phyloP scores from a whole-genome alignment of 768 basidiomycete genomes.

The Suillus luteus region DNA sequence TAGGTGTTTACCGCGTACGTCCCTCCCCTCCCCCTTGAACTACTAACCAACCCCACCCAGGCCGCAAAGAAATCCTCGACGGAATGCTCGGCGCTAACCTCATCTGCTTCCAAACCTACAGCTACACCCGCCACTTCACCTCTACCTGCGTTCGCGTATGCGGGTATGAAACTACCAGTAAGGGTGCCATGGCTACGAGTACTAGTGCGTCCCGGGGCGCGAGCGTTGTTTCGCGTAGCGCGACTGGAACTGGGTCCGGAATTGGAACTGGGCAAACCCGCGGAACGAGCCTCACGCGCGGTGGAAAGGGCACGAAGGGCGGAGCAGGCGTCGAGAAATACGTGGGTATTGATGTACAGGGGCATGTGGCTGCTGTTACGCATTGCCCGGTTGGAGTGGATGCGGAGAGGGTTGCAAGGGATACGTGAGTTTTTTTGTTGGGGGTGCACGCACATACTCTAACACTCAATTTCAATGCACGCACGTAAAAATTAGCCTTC shows the following conservation, averaged over 20 bases:
- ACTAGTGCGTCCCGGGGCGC: conserved; percentile 3
- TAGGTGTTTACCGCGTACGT: conserved; percentile 85
- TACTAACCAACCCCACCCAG: conserved; percentile 31
- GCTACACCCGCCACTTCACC: conserved; percentile 92
- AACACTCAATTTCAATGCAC: not conserved
- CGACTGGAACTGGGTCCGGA: not conserved
- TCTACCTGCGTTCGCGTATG: conserved; percentile 96
- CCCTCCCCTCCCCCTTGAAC: not conserved
- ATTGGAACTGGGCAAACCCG: not conserved
- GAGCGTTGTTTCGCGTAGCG: conserved; percentile 10
- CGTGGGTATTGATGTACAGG: conserved; percentile 76
- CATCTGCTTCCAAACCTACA: conserved; percentile 97
- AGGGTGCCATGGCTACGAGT: conserved; percentile 9
- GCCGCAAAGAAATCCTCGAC: conserved; percentile 90
- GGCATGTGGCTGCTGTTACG: conserved; percentile 77
- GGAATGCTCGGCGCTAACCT: conserved; percentile 98
- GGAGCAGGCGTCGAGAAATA: conserved; percentile 25
- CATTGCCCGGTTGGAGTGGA: conserved; percentile 98
- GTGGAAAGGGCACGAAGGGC: not conserved
- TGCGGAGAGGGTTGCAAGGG: conserved; percentile 82
- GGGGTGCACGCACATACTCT: not conserved
- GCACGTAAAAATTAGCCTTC: conserved; percentile 41
- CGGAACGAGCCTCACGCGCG: conserved; percentile 16
- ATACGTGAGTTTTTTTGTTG: conserved; percentile 53
- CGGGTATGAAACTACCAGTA: conserved; percentile 79